These are phyloP conservation scores for Diaporthe humulicola DNA, from an alignment of 2,329 filamentous ascomycete genomes.

Conservation along the genomic window DNA sequence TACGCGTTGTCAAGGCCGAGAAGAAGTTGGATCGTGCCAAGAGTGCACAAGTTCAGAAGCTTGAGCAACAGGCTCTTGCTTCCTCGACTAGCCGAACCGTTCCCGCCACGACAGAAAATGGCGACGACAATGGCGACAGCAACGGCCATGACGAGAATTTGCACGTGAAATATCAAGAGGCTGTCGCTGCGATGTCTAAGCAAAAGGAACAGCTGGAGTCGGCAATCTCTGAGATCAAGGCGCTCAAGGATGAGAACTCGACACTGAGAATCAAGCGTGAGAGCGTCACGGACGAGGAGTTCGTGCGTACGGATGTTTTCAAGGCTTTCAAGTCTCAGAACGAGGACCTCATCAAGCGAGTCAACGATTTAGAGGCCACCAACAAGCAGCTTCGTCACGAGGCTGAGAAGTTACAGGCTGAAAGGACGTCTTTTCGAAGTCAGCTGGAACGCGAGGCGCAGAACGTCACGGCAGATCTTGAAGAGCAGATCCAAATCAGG, in stretches of 20 bases:
- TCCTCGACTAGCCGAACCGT: conserved; percentile 67
- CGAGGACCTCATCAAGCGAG: conserved; percentile 90
- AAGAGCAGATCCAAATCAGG: conserved; percentile 82
- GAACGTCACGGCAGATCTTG: conserved; percentile 79
- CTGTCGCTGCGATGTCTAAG: conserved; percentile 80
- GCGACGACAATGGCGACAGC: conserved; percentile 62
- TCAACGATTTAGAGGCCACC: conserved; percentile 91
- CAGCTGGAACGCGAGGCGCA: conserved; percentile 87
- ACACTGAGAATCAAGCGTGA: conserved; percentile 77
- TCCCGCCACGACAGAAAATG: conserved; percentile 65
- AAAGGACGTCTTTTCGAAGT: conserved; percentile 84
- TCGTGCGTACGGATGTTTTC: conserved; percentile 91
- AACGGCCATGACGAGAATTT: conserved; percentile 74
- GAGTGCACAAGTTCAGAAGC: conserved; percentile 89
- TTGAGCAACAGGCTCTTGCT: conserved; percentile 89
- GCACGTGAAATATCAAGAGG: conserved; percentile 82
- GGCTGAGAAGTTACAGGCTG: conserved; percentile 85
- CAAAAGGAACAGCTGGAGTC: conserved; percentile 90
- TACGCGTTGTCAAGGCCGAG: conserved; percentile 94
- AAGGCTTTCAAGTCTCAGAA: conserved; percentile 91
- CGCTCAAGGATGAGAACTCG: conserved; percentile 83
- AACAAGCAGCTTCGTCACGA: conserved; percentile 89
- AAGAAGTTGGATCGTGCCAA: conserved; percentile 92
- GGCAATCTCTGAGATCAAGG: conserved; percentile 81
- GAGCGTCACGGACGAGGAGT: conserved; percentile 90